Percentiles rank a stretch among this genome's conserved stretches.
phyloP scores from a whole-genome alignment of 495 filamentous ascomycete species.

The Penicillium robsamsonii region DNA sequence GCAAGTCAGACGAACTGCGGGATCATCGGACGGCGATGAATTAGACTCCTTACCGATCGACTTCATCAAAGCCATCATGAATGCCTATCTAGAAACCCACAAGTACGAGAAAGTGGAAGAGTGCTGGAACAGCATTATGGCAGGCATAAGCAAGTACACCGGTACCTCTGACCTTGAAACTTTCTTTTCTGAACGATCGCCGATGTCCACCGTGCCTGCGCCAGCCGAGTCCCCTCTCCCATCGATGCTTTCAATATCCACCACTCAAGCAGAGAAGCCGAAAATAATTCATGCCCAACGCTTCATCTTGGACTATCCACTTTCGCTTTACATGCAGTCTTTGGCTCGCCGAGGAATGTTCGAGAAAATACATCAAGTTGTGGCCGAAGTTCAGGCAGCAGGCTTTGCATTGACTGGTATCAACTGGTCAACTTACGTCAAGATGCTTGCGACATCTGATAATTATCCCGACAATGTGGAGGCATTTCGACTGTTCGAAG shows the following conservation, averaged over 20 bases:
- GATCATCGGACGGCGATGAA: slow-evolving; percentile 18
- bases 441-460: slow-evolving; percentile 47
- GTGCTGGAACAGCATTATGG: slow-evolving; percentile 62
- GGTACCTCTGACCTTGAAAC: slow-evolving; percentile 22
- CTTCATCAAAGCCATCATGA: slow-evolving; percentile 66
- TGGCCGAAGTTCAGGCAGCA: slow-evolving; percentile 50
- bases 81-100: slow-evolving; percentile 51
- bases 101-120: slow-evolving; percentile 58
- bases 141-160: slow-evolving; percentile 48
- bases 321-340: slow-evolving; percentile 61
- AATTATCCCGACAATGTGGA: slow-evolving; percentile 30
- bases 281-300: slow-evolving; percentile 52
- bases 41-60: slow-evolving; percentile 46
- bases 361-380: slow-evolving; percentile 44
- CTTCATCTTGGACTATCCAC: slow-evolving; percentile 54
- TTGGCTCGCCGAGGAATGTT: slow-evolving; percentile 48
- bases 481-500: slow-evolving; percentile 70
- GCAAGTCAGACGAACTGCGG: slow-evolving; percentile 29
- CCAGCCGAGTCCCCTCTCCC: not conserved
- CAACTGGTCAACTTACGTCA: slow-evolving; percentile 53
- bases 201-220: not conserved
- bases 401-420: slow-evolving; percentile 66
- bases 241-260: not conserved
- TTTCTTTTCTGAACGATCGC: slow-evolving; percentile 14
- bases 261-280: not conserved